Base-by-base conservation (phyloP, 495 filamentous ascomycete genomes). In the Symbiotaphrina buchneri region DNA sequence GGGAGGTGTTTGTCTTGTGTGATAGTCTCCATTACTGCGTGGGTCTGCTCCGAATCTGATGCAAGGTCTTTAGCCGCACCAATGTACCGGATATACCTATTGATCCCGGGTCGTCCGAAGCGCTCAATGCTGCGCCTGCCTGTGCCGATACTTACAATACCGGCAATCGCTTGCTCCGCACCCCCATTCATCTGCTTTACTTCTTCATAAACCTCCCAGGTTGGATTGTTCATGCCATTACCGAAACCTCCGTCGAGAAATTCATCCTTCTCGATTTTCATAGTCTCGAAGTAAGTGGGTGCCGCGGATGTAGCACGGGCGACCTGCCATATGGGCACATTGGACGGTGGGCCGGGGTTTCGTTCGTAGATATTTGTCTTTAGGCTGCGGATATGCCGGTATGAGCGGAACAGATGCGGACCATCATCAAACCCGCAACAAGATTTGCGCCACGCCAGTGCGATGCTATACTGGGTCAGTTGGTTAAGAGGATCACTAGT, bases 181-280 rank as follows among this genome's bases (percentile, higher is more conserved):
- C 20, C 21, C 4, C 13, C n/a, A 30, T 22, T 35, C 13, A 27
- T 34, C 13, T 14, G 14, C 14, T 3, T 27, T 16, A 34, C 37
- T 18, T 39, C 37, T 5, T 38, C 22, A 7, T 25, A 5, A 3
- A 39, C 2, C 1, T 5, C 10, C 13, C 26, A 14, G 8, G 28
- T 32, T 20, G 37, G 37, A 32, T 38, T 39, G 13, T 39, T 39
- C n/a, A 18, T 25, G n/a, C 35, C 35, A n/a, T n/a, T n/a, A n/a
- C n/a, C n/a, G 3, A 39, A 17, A 11, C 34, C 34, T n/a, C 24
- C 35, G 21, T 38, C 37, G 15, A 37, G 18, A 20, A 23, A 39
- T 25, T 13, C 25, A 4, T 10, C 8, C 10, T 31, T 11, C 17
- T 21, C 35, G 27, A 39, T 39, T 2, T 25, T 10, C 22, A 39